Conservation (phyloP, 192 early-diverging fungal species). For the Endogone sp. region DNA sequence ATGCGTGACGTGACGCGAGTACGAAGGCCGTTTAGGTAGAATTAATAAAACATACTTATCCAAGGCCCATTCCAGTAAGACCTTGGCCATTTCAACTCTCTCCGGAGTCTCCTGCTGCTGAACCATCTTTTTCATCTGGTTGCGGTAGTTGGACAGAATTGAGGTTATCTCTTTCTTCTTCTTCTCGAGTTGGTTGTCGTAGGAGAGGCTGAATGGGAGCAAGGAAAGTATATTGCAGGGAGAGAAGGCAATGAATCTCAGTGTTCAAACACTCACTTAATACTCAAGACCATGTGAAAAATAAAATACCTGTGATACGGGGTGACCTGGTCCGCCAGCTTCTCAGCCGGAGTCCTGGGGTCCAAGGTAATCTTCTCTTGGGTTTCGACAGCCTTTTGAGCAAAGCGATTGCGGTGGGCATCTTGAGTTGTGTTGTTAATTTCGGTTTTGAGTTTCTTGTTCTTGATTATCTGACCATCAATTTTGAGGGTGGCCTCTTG, state of each 20-base stretch:
- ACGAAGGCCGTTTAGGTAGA: no score
- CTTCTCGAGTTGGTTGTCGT: slow-evolving; percentile 52
- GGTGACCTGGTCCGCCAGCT: slow-evolving; percentile 66
- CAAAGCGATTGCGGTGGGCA: slow-evolving; percentile 13
- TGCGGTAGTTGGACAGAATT: slow-evolving; percentile 32
- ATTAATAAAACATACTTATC: slow-evolving; percentile 21
- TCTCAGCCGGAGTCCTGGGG: slow-evolving; percentile 50
- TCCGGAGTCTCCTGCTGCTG: background rate
- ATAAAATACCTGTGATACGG: slow-evolving; percentile 53
- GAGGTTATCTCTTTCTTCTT: slow-evolving; percentile 40
- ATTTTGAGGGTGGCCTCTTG: slow-evolving; percentile 8
- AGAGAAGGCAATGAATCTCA: no score
- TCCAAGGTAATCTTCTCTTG: slow-evolving; percentile 25
- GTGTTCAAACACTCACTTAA: no score
- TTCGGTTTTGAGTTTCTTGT: slow-evolving; percentile 10
- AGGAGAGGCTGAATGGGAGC: slow-evolving; percentile 32
- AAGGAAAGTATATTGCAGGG: background rate
- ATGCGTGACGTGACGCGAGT: no score
- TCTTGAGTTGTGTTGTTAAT: slow-evolving; percentile 5
- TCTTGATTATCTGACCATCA: slow-evolving; percentile 14
- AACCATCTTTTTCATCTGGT: slow-evolving; percentile 17
- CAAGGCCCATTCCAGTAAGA: slow-evolving; percentile 24
- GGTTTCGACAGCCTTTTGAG: slow-evolving; percentile 53
- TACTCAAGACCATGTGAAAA: no score
- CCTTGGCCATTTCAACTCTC: background rate